phyloP scores from a whole-genome alignment of 164 flowering plant genomes.

The Chimonanthus praecox region DNA sequence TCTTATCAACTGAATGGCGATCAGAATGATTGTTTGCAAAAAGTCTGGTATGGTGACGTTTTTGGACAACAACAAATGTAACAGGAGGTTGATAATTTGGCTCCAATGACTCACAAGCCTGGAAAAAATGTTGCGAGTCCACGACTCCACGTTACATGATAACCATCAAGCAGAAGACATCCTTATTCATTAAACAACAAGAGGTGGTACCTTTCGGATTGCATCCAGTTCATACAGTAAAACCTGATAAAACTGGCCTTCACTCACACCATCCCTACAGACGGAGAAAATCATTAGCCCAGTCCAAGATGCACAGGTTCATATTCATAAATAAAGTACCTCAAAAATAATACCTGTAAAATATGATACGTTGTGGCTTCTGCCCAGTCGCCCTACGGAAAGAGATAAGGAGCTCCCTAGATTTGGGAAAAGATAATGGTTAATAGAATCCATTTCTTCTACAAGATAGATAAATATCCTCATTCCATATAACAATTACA shows the following conservation, averaged over 20 bases:
- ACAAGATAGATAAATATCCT: neutral
- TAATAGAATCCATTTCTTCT: neutral
- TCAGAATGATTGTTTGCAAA: constrained; percentile 42
- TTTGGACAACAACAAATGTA: constrained; percentile 63
- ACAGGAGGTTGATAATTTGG: constrained; percentile 54
- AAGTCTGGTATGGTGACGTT: constrained; percentile 59
- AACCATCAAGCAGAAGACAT: neutral
- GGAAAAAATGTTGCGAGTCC: neutral
- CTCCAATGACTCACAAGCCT: constrained; percentile 63
- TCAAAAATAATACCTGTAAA: constrained; percentile 51
- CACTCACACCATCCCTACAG: constrained; percentile 82
- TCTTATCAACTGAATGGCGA: constrained; percentile 34
- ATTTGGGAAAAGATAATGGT: neutral
- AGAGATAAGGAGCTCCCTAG: constrained; percentile 87
- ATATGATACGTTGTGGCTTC: constrained; percentile 90
- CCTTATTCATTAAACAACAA: neutral
- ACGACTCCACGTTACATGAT: neutral
- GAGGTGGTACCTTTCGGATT: constrained; percentile 56
- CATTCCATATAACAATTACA: neutral
- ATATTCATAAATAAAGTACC: neutral
- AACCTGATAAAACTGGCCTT: constrained; percentile 90
- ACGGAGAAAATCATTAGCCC: neutral
- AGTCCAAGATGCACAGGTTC: neutral
- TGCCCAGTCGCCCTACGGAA: constrained; percentile 86
- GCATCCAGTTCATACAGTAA: constrained; percentile 81